A percentile compares a stretch with the other conserved stretches of the same genome.
Evolutionary conservation across 1,284 basidiomycete species (phyloP).

Genomic region (Austroboletus niveus): DNA sequence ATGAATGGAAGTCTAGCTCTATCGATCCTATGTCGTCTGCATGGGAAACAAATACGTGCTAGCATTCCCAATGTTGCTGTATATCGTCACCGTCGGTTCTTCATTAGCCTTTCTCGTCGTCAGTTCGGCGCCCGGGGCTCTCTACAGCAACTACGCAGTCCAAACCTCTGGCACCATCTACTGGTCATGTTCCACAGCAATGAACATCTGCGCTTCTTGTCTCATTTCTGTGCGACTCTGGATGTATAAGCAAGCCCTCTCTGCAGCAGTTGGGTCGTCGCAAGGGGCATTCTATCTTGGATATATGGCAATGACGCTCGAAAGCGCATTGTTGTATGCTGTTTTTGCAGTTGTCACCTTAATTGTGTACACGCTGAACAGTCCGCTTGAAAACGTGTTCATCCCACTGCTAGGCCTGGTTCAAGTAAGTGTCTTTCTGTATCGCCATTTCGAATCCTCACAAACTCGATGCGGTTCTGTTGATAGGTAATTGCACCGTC

Average conservation of each 20-base stretch:
- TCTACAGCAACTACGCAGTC: slow-evolving; percentile 13
- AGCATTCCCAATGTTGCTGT: slow-evolving; percentile 3
- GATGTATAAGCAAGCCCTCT: slow-evolving; percentile 15
- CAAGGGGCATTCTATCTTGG: slow-evolving; percentile 23
- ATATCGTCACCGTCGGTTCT: slow-evolving; percentile 16
- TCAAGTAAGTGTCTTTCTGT: slow-evolving; percentile 7
- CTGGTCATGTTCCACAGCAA: slow-evolving; percentile 18
- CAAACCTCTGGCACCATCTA: slow-evolving; percentile 15
- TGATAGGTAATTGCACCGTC: slow-evolving; percentile 15
- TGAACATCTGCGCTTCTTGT: slow-evolving; percentile 16
- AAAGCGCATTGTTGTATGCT: slow-evolving; percentile 24
- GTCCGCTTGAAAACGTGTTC: slow-evolving; percentile 19
- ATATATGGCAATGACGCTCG: slow-evolving; percentile 27
- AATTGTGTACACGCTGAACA: slow-evolving; percentile 17
- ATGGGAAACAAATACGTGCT: slow-evolving; percentile 7
- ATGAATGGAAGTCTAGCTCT: slow-evolving; percentile 15
- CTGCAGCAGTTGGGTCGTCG: slow-evolving; percentile 4
- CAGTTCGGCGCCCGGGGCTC: slow-evolving; percentile 8
- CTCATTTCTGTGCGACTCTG: slow-evolving; percentile 18
- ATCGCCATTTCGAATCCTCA: background rate
- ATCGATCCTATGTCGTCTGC: slow-evolving; percentile 25
- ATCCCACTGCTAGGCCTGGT: slow-evolving; percentile 19
- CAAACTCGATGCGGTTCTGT: background rate
- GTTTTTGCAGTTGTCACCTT: slow-evolving; percentile 11
- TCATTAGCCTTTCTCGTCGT: slow-evolving; percentile 18